Conservation (phyloP, 257 asterid genomes). For the Leptodermis oblonga region DNA sequence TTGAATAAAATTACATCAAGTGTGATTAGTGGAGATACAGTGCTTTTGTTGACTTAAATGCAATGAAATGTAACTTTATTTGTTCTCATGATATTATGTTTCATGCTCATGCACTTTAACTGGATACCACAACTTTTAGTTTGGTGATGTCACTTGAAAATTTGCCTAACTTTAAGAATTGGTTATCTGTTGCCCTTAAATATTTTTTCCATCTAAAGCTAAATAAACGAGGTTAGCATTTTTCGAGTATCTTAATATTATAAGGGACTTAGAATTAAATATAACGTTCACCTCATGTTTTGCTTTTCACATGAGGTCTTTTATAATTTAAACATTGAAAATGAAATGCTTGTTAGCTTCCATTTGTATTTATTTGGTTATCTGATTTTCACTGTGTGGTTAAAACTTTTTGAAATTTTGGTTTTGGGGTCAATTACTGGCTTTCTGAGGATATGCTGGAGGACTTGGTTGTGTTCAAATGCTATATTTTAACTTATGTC, state of each 20-base stretch:
- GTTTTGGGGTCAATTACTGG: not conserved
- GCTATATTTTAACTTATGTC: constrained; percentile 9
- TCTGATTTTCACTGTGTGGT: not conserved
- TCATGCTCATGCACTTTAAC: not conserved
- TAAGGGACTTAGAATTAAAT: not conserved
- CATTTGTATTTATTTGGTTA: not conserved
- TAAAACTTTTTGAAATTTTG: not conserved
- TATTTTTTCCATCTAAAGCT: not conserved
- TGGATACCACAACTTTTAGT: not conserved
- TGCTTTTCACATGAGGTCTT: not conserved
- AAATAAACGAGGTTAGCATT: not conserved
- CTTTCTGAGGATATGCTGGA: not conserved
- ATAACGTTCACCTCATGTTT: not conserved
- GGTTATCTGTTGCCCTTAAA: not conserved
- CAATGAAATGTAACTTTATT: not conserved
- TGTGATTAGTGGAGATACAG: not conserved
- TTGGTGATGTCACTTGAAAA: not conserved
- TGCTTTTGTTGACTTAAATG: not conserved
- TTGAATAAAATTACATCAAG: not conserved
- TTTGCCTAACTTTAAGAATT: not conserved
- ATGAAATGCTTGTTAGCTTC: not conserved
- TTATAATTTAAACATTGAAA: not conserved
- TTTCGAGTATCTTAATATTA: not conserved
- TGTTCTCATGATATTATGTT: not conserved
- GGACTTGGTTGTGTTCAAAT: constrained; percentile 1